Base-by-base conservation (phyloP, 2,329 filamentous ascomycete genomes). In the Cladosporium sp. region DNA sequence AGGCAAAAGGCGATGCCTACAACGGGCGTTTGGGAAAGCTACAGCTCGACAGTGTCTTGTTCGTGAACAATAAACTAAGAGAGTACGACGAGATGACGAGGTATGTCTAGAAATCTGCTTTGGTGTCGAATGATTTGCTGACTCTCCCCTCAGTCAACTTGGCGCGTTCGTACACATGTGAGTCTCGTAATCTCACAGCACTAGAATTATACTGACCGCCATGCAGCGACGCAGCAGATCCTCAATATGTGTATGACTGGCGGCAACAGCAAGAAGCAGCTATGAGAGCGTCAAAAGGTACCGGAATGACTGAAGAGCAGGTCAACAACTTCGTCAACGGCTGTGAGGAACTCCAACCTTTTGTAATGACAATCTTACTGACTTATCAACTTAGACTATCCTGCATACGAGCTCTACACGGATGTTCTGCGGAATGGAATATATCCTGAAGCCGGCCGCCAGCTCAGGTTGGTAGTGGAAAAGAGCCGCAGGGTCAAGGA, bases 171-270 rank as follows among this genome's bases (percentile, higher is more conserved):
- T 86, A 38, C 82, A 85, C 59, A 79, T 84, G 76, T 78, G 64
- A 61, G 74, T 62, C n/a, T n/a, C 25, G 12, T 38, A 11, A 27
- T 1, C 9, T 15, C 33, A 13, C 27, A 38, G 22, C 11, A 15
- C 25, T 12, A 9, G 12, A 42, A 49, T 15, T 16, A 35, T 25
- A 47, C 20, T 52, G 19, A 50, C 27, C 15, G 4, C 30, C 11
- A 13, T 49, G 12, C 39, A 77, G 73, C 49, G 84, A 95, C 61
- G 86, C 90, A 5, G 78, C 86, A 58, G 74, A 93, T 57, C 76
- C 81, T 4, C 73, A 75, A 43, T 91, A 83, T 62, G 91, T 95
- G 46, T 95, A 95, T 61, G 79, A 78, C 54, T 95, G 91, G 91
- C 81, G 90, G 12, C 72, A 83, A 58, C 76, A 95, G 70, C 88